Evolutionary conservation across 2,329 filamentous ascomycete species (phyloP), one percentile per base, ranked within the genome.

Genomic region (Pseudonectria buxi): DNA sequence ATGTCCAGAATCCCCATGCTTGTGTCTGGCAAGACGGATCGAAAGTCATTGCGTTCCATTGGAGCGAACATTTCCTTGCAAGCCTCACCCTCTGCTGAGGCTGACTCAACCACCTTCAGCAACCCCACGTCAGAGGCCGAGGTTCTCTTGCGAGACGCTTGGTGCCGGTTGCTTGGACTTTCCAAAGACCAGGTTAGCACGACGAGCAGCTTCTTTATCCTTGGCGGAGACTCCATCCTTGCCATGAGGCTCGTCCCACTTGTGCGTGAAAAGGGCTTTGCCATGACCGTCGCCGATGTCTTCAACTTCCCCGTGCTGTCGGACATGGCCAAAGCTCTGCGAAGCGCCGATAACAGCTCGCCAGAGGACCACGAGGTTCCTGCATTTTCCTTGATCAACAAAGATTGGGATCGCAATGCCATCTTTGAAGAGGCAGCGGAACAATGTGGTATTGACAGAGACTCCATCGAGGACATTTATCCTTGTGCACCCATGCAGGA

Each of bases 401-500:
- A 50, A 1, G 41, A 41, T 1, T 51, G 68, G 12, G 42, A 49
- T 3, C 35, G 50, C 2, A 41, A 50, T 6, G 63, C 62, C 44
- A 40, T 57, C 0, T 43, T 54, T 15, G 43, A 54, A 2, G 50
- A 56, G 12, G 64, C 65, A 2, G 54, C 56, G 10, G 32, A 40
- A 3, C 63, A 67, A 4, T 49, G 49, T 3, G 36, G 43, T 3
- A 41, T 44, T 1, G 60, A 54, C 39, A 33, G 48, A 4, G 32
- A 44, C 0, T 36, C 47, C 6, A 55, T 73, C 6, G 64, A 72
- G 37, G 71, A 76, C 32, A 56, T 72, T 1, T 76, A 72, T 32
- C 71, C 72, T 2, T 73, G 70, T 47, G 69, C 70, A 0, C 64
- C 71, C 0, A 57, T 73, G 12, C 72, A 76, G 38, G 70, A 73